Evolutionary conservation across 2,329 filamentous ascomycete species (phyloP).

Genomic region (Alternaria viburni): DNA sequence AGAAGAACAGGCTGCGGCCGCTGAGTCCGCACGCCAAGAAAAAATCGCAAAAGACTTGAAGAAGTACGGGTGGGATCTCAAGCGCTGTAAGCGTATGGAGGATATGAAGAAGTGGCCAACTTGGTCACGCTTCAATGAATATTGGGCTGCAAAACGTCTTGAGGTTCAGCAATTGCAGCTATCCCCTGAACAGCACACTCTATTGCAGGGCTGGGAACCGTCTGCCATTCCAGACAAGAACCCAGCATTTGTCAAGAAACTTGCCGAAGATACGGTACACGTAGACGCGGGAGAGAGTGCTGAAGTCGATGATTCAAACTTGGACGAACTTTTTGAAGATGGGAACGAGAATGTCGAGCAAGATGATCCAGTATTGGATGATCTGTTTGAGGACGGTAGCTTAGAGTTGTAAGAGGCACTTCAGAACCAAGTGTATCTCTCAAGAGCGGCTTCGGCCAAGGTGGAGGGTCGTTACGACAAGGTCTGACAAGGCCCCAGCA

Average conservation of each 20-base stretch:
- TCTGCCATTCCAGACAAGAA: neutral
- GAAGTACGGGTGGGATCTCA: neutral
- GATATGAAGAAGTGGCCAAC: neutral
- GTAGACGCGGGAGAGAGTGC: neutral
- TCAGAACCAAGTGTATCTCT: too few relatives aligned
- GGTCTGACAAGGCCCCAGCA: neutral
- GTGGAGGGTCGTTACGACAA: neutral
- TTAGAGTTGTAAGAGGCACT: fast-evolving
- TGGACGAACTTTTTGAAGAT: neutral
- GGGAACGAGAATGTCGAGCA: neutral
- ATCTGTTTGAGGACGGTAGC: neutral
- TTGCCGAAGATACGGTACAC: too few relatives aligned
- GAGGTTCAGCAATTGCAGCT: neutral
- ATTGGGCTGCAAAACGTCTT: neutral
- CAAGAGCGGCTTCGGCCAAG: too few relatives aligned
- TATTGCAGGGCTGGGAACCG: neutral
- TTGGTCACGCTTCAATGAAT: neutral
- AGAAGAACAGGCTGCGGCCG: neutral
- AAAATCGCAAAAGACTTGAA: neutral
- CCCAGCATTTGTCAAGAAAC: neutral
- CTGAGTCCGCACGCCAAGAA: neutral
- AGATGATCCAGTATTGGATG: neutral
- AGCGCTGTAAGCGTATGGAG: neutral
- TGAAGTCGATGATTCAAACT: neutral
- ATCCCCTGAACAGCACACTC: neutral